Evolutionary conservation across 345 rosid genomes (phyloP).

Genomic region (Melastoma malabathricum): DNA sequence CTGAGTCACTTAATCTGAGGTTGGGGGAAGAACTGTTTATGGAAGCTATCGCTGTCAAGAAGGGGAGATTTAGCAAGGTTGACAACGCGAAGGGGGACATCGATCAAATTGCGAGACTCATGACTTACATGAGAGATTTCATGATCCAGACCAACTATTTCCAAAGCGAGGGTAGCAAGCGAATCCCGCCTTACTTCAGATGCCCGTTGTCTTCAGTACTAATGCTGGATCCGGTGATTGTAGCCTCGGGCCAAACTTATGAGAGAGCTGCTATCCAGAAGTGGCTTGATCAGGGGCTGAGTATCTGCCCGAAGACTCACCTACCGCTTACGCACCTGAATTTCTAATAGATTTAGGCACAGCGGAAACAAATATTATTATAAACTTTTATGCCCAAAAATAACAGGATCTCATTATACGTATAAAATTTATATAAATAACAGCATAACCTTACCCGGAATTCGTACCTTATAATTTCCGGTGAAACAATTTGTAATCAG

Average conservation of each 20-base stretch:
- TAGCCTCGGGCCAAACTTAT: constrained; percentile 92
- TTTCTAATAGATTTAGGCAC: too few relatives aligned
- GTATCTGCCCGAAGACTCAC: constrained; percentile 76
- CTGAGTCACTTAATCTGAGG: constrained; percentile 42
- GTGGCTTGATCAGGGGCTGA: constrained; percentile 74
- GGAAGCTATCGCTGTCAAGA: constrained; percentile 76
- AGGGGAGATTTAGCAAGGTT: constrained; percentile 41
- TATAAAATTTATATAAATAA: too few relatives aligned
- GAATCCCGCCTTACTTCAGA: constrained; percentile 62
- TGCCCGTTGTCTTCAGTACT: constrained; percentile 85
- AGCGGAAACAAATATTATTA: too few relatives aligned
- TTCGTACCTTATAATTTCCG: too few relatives aligned
- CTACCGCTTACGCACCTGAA: constrained; percentile 52
- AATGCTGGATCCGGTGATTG: constrained; percentile 86
- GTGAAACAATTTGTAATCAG: too few relatives aligned
- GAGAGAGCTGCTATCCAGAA: constrained; percentile 77
- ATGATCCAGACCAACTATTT: constrained; percentile 44
- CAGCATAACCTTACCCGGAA: too few relatives aligned
- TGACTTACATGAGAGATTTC: constrained; percentile 49
- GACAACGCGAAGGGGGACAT: constrained; percentile 21
- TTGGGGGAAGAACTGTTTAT: constrained; percentile 56
- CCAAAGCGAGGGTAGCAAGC: constrained; percentile 44
- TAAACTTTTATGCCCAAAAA: too few relatives aligned
- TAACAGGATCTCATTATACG: too few relatives aligned
- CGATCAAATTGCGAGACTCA: constrained; percentile 36